Evolutionary conservation across 2,329 filamentous ascomycete species (phyloP), one percentile per base, ranked within the genome.

Genomic region (Thyridium curvatum): DNA sequence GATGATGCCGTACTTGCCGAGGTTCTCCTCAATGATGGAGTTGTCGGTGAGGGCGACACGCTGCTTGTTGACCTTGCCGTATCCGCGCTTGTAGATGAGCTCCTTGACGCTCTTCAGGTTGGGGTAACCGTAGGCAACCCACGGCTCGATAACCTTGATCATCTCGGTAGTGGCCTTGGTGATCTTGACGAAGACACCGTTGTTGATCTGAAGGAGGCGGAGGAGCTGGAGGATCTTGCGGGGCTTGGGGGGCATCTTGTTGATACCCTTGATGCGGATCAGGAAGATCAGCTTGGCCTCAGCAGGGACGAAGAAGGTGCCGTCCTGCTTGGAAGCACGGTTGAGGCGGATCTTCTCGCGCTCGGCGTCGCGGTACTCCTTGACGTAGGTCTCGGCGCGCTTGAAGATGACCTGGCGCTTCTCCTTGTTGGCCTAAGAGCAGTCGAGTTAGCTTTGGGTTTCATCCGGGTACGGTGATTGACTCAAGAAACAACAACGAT

Each of bases 181-280:
- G 64, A 96, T 77, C 64, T 82, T 84, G 72, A 98, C 78, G 76
- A 98, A 98, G 71, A 96, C 88, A 71, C 91, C 93, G 71, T 95
- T 97, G 87, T 98, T 98, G 86, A 98, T 98, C 79, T 98, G 93
- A 61, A 98, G 84, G 53, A 98, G 88, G 79, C 93, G 91, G 68
- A 98, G 90, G 47, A 98, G 87, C 77, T 98, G 93, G 59, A 98
- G 83, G 64, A 95, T 97, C 84, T 98, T 98, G 80, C 93, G 90
- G 72, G 94, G 94, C 86, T 98, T 97, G 59, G 93, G 93, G 66
- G 94, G 83, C 61, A 98, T 97, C 86, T 98, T 98, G 87, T 97
- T 97, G 89, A 98, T 97, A 94, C 91, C 93, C 88, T 98, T 98
- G 81, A 98, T 98, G 69, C 93, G 91, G 71, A 97, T 75, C 60